Base-by-base conservation (phyloP, 805 yeast genomes). In the Yarrowia divulgata region DNA sequence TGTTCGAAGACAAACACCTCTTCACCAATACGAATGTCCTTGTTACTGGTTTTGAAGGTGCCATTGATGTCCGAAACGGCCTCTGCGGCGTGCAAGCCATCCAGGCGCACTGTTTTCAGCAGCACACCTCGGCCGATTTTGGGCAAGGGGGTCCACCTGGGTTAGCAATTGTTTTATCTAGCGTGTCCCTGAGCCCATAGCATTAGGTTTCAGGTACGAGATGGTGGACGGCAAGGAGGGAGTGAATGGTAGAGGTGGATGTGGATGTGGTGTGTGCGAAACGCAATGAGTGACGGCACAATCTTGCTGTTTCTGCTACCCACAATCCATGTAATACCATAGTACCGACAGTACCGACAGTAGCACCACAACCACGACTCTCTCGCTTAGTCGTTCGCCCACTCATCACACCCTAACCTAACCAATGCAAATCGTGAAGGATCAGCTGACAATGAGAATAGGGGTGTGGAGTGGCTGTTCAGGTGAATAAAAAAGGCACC, bases 1-100 rank as follows among this genome's bases (percentile, higher is more conserved):
- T 84, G 80, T 75, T 91, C 97, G 75, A 91, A 90, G 19, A 90
- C 80, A 76, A 85, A 90, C 40, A 90, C 87, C 71, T 88, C 91
- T 77, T 91, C 96, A 43, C 97, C 97, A 23, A 79, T 39, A 23
- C 46, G 57, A 13, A 63, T 63, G 13, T 63, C 68, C 68, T 63
- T 63, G 48, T 63, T 35, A 29, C 39, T 23, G 45, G 57, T 37
- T 18, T 49, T 48, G 48, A 23, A 63, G 48, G 46, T 63, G 55
- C 68, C 68, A 63, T 63, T 49, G 57, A 63, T 63, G 57, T 63
- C 68, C 23, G 57, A 48, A 12, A 63, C 68, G 12, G 68, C 68
- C 39, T 63, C 48, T 8, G 58, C 57, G 12, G 54, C 70, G 42
- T 58, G 64, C 39, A 32, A 14, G 13, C 68, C 68, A 32, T 63